Evolutionary conservation across 2,329 filamentous ascomycete genomes (phyloP), one percentile per base, ranked within the genome.

Genomic region (Eutypa lata): DNA sequence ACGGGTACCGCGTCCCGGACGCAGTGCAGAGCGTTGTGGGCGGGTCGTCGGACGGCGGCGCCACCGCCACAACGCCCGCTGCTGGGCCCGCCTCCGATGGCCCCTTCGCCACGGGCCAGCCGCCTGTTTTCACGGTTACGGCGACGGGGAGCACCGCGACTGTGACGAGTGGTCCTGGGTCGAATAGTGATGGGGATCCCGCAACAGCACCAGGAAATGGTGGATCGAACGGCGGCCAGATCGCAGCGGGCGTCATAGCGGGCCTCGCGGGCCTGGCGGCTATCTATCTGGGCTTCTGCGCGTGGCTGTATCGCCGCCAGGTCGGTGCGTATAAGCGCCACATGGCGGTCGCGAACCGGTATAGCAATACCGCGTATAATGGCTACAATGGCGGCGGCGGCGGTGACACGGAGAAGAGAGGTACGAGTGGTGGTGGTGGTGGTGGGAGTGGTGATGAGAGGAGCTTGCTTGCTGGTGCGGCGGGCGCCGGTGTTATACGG

Each of bases 291-390:
- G 85, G 83, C 45, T 90, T 88, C 74, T 89, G 86, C 69, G 79
- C 82, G 18, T 90, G 85, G 82, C 73, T 91, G 7, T 91, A 91
- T 73, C 79, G 87, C 26, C 84, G 85, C 47, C 87, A 89, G 67
- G 79, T 91, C 16, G 70, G 74, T 28, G 80, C 88, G 10, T 91
- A 90, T 75, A 86, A 87, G 69, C 75, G 80, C 33, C 88, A 91
- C 65, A 80, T 89, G 31, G 82, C 84, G 1, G 80, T 87, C 62
- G 75, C 81, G 2, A 86, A 89, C 62, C 76, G 80, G 3, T 81
- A 82, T 51, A 40, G 14, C 44, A 40, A 19, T 18, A 37, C 44
- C 21, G n/a, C n/a, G n/a, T n/a, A n/a, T n/a, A n/a, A n/a, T n/a
- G n/a, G n/a, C n/a, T n/a, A n/a, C n/a, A 50, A 31, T 44, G 65